These are phyloP conservation scores for Cryptosporidium muris DNA, from an alignment of 169 alveolate genomes.

Conservation along the genomic window DNA sequence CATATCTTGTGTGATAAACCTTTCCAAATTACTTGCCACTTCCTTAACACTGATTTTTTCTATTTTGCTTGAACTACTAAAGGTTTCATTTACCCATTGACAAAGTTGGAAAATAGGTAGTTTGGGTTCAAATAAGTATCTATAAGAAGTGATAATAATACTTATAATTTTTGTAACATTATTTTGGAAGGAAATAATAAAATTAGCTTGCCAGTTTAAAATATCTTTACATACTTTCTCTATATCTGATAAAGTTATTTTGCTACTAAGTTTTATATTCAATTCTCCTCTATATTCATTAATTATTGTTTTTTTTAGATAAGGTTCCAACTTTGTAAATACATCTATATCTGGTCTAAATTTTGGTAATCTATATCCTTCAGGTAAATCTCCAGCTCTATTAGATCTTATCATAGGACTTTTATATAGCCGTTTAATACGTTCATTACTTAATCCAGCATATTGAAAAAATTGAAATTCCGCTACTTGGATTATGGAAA, in stretches of 20 bases:
- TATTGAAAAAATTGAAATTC: conserved; percentile 46
- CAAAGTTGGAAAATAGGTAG: conserved; percentile 18
- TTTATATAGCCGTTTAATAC: conserved; percentile 34
- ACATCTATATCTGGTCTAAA: conserved; percentile 50
- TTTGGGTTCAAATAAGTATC: background rate
- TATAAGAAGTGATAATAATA: conserved; percentile 36
- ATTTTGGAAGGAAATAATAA: conserved; percentile 48
- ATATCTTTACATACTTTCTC: conserved; percentile 14
- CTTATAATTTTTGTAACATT: conserved; percentile 23
- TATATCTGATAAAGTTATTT: background rate
- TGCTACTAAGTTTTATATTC: background rate
- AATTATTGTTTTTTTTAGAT: conserved; percentile 11
- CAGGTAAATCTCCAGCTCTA: conserved; percentile 55
- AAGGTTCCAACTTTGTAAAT: conserved; percentile 24
- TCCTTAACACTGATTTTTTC: background rate
- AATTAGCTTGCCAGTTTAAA: conserved; percentile 36
- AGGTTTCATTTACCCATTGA: conserved; percentile 18
- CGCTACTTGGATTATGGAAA: conserved; percentile 22
- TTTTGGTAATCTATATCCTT: conserved; percentile 13
- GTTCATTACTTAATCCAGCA: conserved; percentile 31
- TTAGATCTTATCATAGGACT: conserved; percentile 41
- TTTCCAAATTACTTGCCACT: conserved; percentile 26
- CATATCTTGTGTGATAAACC: background rate
- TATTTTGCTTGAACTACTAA: background rate
- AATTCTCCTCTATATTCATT: background rate